These are phyloP conservation scores for Alternaria burnsii DNA, from an alignment of 2,329 filamentous ascomycete genomes.

Conservation along the genomic window DNA sequence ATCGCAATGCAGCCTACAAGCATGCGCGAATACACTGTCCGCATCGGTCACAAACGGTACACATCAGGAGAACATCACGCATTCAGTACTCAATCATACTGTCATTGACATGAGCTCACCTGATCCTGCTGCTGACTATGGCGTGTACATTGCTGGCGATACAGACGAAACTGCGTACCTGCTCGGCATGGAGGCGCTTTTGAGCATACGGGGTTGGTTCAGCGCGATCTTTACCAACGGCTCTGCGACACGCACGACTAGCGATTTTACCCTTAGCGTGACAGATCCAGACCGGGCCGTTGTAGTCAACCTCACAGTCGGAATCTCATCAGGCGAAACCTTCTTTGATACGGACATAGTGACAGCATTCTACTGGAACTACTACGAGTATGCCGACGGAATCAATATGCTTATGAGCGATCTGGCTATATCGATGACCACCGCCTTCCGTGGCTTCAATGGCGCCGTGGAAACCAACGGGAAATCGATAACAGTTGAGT, in stretches of 20 bases:
- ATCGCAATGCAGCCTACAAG: slow-evolving; percentile 22
- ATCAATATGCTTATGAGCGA: slow-evolving; percentile 26
- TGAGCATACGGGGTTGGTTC: slow-evolving; percentile 23
- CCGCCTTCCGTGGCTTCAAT: slow-evolving; percentile 23
- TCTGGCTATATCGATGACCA: slow-evolving; percentile 24
- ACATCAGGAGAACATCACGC: slow-evolving; percentile 22
- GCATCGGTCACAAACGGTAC: slow-evolving; percentile 22
- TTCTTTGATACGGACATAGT: slow-evolving; percentile 25
- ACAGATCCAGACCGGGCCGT: slow-evolving; percentile 23
- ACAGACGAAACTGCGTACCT: slow-evolving; percentile 15
- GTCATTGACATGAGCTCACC: slow-evolving; percentile 23
- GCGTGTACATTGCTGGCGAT: slow-evolving; percentile 14
- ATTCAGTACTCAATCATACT: slow-evolving; percentile 17
- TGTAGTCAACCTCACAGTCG: slow-evolving; percentile 26
- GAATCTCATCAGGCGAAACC: slow-evolving; percentile 25
- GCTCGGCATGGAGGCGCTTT: slow-evolving; percentile 20
- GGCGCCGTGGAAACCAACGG: slow-evolving; percentile 17
- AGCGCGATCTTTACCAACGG: slow-evolving; percentile 25
- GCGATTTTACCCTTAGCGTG: slow-evolving; percentile 23
- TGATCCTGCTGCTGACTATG: slow-evolving; percentile 15
- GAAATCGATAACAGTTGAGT: slow-evolving; percentile 19
- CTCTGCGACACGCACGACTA: slow-evolving; percentile 24
- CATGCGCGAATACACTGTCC: slow-evolving; percentile 20
- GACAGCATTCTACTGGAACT: slow-evolving; percentile 28
- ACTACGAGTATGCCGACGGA: slow-evolving; percentile 22